These are phyloP conservation scores for Podila epicladia DNA, from an alignment of 192 early-diverging fungal genomes.

Conservation along the genomic window DNA sequence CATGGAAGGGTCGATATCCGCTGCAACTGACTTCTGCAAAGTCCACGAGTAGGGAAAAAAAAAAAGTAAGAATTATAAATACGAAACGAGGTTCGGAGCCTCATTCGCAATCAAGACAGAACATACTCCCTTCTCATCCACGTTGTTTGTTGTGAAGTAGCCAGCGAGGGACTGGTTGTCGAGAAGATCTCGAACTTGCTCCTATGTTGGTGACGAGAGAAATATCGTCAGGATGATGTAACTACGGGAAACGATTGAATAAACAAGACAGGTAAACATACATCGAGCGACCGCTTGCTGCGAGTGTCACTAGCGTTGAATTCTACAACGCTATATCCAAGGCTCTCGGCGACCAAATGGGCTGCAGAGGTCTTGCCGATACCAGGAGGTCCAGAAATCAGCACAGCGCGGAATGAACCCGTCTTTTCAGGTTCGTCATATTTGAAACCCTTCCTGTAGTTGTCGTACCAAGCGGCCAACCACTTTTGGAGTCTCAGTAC, in stretches of 20 bases:
- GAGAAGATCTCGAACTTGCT: conserved; percentile 60
- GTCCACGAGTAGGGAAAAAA: not conserved
- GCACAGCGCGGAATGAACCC: conserved; percentile 66
- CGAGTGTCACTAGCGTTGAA: conserved; percentile 98
- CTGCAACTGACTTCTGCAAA: conserved; percentile 7
- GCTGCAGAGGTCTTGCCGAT: conserved; percentile 98
- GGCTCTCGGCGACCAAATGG: conserved; percentile 81
- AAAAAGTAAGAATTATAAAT: not conserved
- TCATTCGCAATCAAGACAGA: not conserved
- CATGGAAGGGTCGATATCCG: conserved; percentile 18
- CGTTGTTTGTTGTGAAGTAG: conserved; percentile 50
- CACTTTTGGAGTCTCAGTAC: conserved; percentile 78
- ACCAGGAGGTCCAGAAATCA: conserved; percentile 96
- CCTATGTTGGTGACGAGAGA: conserved; percentile 16
- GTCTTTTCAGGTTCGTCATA: conserved; percentile 63
- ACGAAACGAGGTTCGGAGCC: not conserved
- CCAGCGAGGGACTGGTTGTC: conserved; percentile 65
- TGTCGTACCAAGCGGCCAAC: conserved; percentile 78
- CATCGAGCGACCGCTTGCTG: conserved; percentile 88
- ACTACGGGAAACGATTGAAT: too few species aligned
- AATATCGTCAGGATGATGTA: not conserved
- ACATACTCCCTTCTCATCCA: conserved; percentile 34
- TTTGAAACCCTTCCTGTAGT: conserved; percentile 60
- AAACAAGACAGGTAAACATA: conserved; percentile 22
- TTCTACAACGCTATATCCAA: conserved; percentile 89